Conservation (phyloP, 2,329 filamentous ascomycete genomes). For the Paracamarosporium sp. region DNA sequence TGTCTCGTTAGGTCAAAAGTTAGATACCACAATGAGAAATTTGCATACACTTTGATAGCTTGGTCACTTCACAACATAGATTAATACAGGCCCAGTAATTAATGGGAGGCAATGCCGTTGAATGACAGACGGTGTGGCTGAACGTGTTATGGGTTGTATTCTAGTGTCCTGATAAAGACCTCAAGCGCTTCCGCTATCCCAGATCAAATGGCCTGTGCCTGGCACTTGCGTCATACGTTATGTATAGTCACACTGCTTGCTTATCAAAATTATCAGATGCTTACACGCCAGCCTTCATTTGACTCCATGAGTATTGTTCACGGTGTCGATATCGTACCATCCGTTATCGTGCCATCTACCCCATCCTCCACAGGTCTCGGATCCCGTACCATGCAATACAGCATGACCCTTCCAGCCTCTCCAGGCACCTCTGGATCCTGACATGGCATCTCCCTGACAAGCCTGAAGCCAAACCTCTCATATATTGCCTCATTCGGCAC, state of each 20-base stretch:
- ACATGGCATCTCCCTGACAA: slow-evolving; percentile 71
- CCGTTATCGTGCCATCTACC: not conserved
- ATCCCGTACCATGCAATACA: slow-evolving; percentile 56
- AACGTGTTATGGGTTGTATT: no score
- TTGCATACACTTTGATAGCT: not conserved
- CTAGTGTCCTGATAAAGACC: no score
- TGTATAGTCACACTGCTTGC: no score
- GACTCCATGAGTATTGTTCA: no score
- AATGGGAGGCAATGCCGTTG: no score
- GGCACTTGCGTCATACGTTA: no score
- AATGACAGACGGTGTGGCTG: no score
- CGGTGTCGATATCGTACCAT: not conserved
- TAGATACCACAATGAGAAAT: slow-evolving; percentile 4
- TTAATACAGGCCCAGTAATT: no score
- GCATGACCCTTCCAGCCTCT: slow-evolving; percentile 46
- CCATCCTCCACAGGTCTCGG: slow-evolving; percentile 23
- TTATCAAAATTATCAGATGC: no score
- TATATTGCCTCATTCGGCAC: slow-evolving; percentile 76
- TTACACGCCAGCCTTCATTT: no score
- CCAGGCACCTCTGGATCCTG: slow-evolving; percentile 64
- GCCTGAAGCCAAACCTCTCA: slow-evolving; percentile 70
- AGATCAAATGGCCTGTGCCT: no score
- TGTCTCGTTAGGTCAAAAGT: slow-evolving; percentile 3
- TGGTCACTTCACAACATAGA: not conserved
- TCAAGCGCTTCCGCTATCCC: no score